phyloP scores from a whole-genome alignment of 331 rosid species.

The Stylosanthes scabra region DNA sequence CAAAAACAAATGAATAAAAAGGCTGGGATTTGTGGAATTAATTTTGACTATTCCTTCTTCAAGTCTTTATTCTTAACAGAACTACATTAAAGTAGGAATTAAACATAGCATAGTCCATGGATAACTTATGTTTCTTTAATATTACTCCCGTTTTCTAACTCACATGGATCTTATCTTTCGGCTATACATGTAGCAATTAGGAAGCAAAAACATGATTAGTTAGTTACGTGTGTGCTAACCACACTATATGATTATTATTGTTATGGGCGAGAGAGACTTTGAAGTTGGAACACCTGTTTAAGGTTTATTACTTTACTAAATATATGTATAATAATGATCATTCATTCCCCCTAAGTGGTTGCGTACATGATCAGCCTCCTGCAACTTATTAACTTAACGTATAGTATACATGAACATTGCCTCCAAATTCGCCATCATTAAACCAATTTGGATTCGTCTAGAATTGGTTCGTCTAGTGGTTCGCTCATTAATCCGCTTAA shows the following conservation, averaged over 20 bases:
- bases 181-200: background rate
- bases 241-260: background rate
- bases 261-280: background rate
- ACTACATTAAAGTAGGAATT: too few relatives aligned
- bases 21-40: too few relatives aligned
- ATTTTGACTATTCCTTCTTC: too few relatives aligned
- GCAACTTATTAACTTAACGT: background rate
- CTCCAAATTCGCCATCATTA: constrained; percentile 1
- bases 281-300: background rate
- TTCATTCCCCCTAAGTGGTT: background rate
- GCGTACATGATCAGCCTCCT: constrained; percentile 12
- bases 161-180: background rate
- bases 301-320: background rate
- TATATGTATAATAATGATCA: too few relatives aligned
- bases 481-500: too few relatives aligned
- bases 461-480: too few relatives aligned
- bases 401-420: background rate
- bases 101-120: too few relatives aligned
- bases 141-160: background rate
- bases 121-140: too few relatives aligned
- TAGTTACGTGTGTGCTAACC: background rate
- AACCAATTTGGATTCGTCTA: too few relatives aligned
- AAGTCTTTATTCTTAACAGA: too few relatives aligned
- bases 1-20: too few relatives aligned
- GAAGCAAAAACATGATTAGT: background rate